Evolutionary conservation across 2,329 filamentous ascomycete genomes (phyloP).

Genomic region (Corinectria fuckeliana): DNA sequence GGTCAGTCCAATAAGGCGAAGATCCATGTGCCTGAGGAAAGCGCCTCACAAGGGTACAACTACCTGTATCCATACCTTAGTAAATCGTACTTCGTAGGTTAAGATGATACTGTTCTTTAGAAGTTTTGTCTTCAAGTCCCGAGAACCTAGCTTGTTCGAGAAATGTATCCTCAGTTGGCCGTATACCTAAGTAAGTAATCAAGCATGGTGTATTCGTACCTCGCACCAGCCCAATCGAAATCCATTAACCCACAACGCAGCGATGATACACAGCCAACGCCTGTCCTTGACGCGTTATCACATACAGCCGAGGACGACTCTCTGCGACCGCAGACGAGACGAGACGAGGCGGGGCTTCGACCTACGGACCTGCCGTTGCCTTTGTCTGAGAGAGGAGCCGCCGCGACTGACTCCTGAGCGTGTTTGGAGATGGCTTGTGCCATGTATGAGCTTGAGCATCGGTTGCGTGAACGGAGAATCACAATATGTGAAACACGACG

Average conservation of each 20-base stretch:
- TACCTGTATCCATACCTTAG: neutral
- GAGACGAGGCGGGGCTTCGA: conserved; percentile 12
- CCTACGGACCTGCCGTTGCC: neutral
- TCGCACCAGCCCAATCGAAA: too few relatives aligned
- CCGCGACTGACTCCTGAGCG: neutral
- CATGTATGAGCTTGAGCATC: neutral
- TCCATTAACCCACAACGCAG: neutral
- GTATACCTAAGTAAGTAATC: too few relatives aligned
- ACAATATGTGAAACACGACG: neutral
- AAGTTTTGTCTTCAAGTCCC: neutral
- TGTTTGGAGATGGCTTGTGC: neutral
- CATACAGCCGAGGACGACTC: neutral
- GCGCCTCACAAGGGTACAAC: neutral
- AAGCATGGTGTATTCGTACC: neutral
- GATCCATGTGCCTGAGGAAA: neutral
- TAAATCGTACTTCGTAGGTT: too few relatives aligned
- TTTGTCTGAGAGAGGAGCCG: conserved; percentile 2
- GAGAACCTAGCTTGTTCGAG: neutral
- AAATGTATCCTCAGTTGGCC: neutral
- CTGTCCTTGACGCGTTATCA: neutral
- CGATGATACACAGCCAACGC: too few relatives aligned
- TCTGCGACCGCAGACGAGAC: conserved; percentile 9
- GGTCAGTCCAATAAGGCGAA: neutral
- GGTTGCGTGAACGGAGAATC: conserved; percentile 2
- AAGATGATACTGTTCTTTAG: neutral